Base-by-base conservation (phyloP, 495 filamentous ascomycete genomes). In the Cercophora sp. region DNA sequence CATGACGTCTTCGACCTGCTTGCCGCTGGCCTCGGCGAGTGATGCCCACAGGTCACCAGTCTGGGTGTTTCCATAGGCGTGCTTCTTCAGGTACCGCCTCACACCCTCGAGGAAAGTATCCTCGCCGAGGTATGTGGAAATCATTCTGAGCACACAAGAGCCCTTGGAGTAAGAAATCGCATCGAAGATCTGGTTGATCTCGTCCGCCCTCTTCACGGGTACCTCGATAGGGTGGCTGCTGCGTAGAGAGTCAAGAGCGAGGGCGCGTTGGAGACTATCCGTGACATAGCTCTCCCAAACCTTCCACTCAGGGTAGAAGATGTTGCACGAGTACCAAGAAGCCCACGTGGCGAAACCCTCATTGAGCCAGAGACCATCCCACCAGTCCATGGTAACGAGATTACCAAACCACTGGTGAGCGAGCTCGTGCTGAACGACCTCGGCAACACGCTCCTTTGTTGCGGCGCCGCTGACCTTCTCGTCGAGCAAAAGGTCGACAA, bases 351-450 rank as follows among this genome's bases (percentile, higher is more conserved):
- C 93, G 66, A 97, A 97, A 20, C 92, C 92, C 70, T 98, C 93
- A 67, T 97, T 97, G 53, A 98, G 84, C 93, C 93, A 98, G 24
- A 98, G 74, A 25, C 90, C 92, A 70, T 96, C 91, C 93, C 93
- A 98, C 81, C 93, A 98, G 69, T 96, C 92, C 93, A 98, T 98
- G 34, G 93, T 98, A 37, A 98, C 93, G 52, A 98, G 76, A 70
- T 98, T 97, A 54, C 93, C 93, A 61, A 98, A 97, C 93, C 93
- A 98, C 70, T 98, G 93, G 73, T 98, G 93, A 36, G 93, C 93
- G 62, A 98, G 75, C 66, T 98, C 93, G 72, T 98, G 93, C 77
- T 94, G 90, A 16, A 96, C 93, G 34, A 89, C 86, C 65, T 96
- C 90, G 42, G 93, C 91, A 59, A 97, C 85, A 32, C 91, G 83